Evolutionary conservation across 768 basidiomycete species (phyloP).

Genomic region (Tylopilus plumbeoviolaceoides): DNA sequence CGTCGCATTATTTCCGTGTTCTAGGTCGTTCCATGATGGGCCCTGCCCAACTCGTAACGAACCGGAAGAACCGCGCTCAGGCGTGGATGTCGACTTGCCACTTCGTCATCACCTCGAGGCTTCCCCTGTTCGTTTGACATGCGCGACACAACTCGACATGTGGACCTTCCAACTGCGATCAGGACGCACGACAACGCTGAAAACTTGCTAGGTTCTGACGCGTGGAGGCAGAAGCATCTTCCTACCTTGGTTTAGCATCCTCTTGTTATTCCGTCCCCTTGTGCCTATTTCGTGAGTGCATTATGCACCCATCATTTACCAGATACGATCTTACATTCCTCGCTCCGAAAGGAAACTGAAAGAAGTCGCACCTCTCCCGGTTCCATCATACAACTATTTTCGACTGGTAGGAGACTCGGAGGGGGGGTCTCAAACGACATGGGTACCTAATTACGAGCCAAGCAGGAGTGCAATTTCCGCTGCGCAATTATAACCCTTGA

Average conservation of each 20-base stretch:
- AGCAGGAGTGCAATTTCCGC: background rate
- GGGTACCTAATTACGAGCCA: constrained; percentile 1
- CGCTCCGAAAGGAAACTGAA: constrained; percentile 9
- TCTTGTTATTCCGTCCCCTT: background rate
- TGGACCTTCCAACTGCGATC: background rate
- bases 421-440: background rate
- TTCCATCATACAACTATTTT: background rate
- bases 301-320: background rate
- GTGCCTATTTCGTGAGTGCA: constrained; percentile 13
- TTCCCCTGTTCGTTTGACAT: background rate
- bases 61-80: background rate
- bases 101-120: background rate
- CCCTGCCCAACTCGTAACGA: background rate
- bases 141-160: background rate
- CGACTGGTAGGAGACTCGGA: background rate
- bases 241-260: background rate
- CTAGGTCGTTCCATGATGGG: background rate
- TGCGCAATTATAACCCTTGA: background rate
- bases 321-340: background rate
- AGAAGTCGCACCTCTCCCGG: background rate
- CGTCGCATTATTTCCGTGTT: background rate
- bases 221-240: background rate
- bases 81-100: background rate
- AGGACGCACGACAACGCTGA: background rate
- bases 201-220: no score